Conservation (phyloP, 2,329 filamentous ascomycete species). For the Penicillium palitans region DNA sequence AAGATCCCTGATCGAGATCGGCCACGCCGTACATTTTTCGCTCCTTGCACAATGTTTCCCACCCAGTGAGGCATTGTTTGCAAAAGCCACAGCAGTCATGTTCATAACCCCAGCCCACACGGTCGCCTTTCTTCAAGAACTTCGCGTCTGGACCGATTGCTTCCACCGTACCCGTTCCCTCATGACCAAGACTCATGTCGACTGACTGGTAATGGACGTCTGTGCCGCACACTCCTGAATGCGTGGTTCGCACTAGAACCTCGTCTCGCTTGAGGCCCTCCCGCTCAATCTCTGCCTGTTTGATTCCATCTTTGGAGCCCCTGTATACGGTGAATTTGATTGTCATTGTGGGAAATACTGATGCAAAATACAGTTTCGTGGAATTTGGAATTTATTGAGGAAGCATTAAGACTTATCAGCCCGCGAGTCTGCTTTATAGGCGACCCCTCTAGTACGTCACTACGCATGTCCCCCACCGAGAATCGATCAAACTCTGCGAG, state of each 20-base stretch:
- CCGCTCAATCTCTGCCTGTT: constrained; percentile 51
- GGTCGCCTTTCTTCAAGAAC: constrained; percentile 42
- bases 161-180: constrained; percentile 40
- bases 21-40: constrained; percentile 38
- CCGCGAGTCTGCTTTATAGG: neutral
- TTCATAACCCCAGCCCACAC: constrained; percentile 46
- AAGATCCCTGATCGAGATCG: constrained; percentile 41
- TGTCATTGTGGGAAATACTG: constrained; percentile 18
- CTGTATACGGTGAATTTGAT: constrained; percentile 63
- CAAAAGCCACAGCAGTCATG: constrained; percentile 42
- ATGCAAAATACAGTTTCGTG: neutral
- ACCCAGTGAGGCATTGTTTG: constrained; percentile 35
- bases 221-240: constrained; percentile 68
- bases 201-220: constrained; percentile 43
- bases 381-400: neutral
- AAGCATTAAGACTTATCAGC: neutral
- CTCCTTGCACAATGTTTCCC: constrained; percentile 35
- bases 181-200: constrained; percentile 43
- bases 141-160: constrained; percentile 33
- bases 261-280: constrained; percentile 38
- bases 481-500: neutral
- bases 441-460: neutral
- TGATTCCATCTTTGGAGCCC: constrained; percentile 60
- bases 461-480: neutral
- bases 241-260: constrained; percentile 64